These are phyloP conservation scores for Barbatosphaeria neglecta DNA, from an alignment of 495 filamentous ascomycete species.

Conservation along the genomic window DNA sequence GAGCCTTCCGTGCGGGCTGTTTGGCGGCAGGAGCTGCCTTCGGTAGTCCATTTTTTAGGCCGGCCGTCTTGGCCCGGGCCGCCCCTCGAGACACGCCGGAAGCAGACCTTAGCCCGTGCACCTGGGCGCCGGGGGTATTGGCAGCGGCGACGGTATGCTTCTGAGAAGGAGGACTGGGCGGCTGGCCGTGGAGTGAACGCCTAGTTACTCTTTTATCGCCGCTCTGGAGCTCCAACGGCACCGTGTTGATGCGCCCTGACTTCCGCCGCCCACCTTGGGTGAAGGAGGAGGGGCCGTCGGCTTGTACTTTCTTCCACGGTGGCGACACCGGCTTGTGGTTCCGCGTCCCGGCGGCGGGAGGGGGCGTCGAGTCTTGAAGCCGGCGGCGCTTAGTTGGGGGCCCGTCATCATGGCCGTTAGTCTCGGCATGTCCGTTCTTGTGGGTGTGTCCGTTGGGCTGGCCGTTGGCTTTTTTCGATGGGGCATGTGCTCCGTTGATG, in stretches of 20 bases:
- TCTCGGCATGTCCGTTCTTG: conserved; percentile 5
- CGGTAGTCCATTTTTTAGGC: conserved; percentile 5
- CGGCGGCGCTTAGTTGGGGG: conserved; percentile 67
- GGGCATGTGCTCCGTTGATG: background rate
- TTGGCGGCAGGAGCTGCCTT: conserved; percentile 8
- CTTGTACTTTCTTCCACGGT: conserved; percentile 85
- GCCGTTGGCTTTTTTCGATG: background rate
- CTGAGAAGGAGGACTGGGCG: conserved; percentile 11
- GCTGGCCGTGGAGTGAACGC: conserved; percentile 22
- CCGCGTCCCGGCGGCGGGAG: conserved; percentile 21
- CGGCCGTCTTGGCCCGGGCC: conserved; percentile 8
- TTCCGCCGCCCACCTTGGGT: conserved; percentile 71
- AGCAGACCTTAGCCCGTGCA: background rate
- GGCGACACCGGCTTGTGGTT: conserved; percentile 54
- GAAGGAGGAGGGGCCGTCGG: conserved; percentile 79
- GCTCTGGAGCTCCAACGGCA: conserved; percentile 57
- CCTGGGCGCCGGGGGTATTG: conserved; percentile 7
- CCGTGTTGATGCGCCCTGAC: conserved; percentile 68
- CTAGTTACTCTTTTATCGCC: conserved; percentile 50
- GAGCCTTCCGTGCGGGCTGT: conserved; percentile 6
- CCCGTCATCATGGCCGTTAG: conserved; percentile 20
- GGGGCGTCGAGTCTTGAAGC: conserved; percentile 36
- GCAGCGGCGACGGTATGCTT: conserved; percentile 2
- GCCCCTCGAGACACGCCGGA: background rate
- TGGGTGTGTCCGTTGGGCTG: conserved; percentile 9